Evolutionary conservation across 2,329 filamentous ascomycete genomes (phyloP), one percentile per base, ranked within the genome.

Genomic region (Metarhizium anisopliae): DNA sequence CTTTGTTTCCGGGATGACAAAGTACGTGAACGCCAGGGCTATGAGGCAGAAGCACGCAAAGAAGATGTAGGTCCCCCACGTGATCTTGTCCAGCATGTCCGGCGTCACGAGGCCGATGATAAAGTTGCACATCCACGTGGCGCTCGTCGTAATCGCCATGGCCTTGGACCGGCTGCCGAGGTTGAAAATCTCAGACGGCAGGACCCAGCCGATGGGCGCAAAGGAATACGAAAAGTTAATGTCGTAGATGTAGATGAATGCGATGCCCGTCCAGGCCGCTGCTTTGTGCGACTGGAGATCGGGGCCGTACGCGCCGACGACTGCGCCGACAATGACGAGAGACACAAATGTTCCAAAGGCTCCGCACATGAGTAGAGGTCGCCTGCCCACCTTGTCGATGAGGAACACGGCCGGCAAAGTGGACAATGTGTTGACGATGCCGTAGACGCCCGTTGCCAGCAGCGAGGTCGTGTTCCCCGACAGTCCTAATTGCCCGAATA

Each of bases 171-270:
- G 74, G 50, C 77, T 80, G 7, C 74, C 77, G 0, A 84, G 66
- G 2, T 78, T 79, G 70, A 81, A 86, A 38, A 86, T 78, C 65
- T 87, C 84, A 4, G 82, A 79, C 0, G 81, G 80, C 59, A 86
- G 85, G 49, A 86, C 77, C 83, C 84, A 86, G 54, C 78, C 81
- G 3, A 84, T 79, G 0, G 83, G 82, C 0, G 82, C 83, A 18
- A 84, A 75, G 0, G 82, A 86, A n/a, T 85, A 71, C 1, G 81
- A 79, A 64, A 86, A 86, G 59, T 83, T 73, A 61, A 85, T 76
- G 62, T 85, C 81, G 56, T 86, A 76, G 16, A 86, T 74, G 65
- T 85, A 86, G 52, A 78, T 82, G 62, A 86, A 85, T 20, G 81
- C 80, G 59, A 87, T 86, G 59, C 86, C 80, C 2, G 77, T 77